These are phyloP conservation scores for Yarrowia sp. DNA, from an alignment of 805 yeast species.

Conservation along the genomic window DNA sequence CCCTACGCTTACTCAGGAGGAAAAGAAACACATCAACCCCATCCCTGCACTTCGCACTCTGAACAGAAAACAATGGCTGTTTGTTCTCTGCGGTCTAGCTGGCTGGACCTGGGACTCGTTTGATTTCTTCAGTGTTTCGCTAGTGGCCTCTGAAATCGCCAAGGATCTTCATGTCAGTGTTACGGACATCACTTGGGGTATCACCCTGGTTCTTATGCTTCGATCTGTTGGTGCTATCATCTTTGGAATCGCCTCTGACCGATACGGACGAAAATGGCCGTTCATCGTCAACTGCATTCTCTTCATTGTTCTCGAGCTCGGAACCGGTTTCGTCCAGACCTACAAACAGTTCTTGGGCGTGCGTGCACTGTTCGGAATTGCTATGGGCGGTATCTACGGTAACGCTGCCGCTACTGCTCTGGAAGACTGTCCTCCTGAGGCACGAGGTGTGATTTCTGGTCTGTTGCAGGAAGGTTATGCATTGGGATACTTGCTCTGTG, in stretches of 20 bases:
- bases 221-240: constrained; percentile 22
- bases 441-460: constrained; percentile 70
- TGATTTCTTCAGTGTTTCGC: constrained; percentile 70
- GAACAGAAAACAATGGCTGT: constrained; percentile 62
- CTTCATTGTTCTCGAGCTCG: constrained; percentile 9
- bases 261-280: constrained; percentile 18
- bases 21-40: constrained; percentile 28
- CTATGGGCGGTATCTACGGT: constrained; percentile 77
- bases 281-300: constrained; percentile 16
- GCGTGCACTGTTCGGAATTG: constrained; percentile 69
- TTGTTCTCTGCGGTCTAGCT: constrained; percentile 62
- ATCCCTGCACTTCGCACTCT: constrained; percentile 11
- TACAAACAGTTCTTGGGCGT: constrained; percentile 65
- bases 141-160: constrained; percentile 62
- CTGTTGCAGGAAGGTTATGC: constrained; percentile 46
- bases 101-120: constrained; percentile 79
- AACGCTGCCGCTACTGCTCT: constrained; percentile 70
- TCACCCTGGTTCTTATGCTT: constrained; percentile 52
- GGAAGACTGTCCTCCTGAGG: constrained; percentile 65
- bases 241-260: constrained; percentile 12
- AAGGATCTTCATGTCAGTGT: constrained; percentile 55
- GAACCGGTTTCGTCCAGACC: constrained; percentile 49
- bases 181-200: constrained; percentile 69
- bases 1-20: neutral
- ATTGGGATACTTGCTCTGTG: constrained; percentile 10